These are phyloP conservation scores for Pharus latifolius DNA, from an alignment of 176 grass and related monocot genomes.

Conservation along the genomic window DNA sequence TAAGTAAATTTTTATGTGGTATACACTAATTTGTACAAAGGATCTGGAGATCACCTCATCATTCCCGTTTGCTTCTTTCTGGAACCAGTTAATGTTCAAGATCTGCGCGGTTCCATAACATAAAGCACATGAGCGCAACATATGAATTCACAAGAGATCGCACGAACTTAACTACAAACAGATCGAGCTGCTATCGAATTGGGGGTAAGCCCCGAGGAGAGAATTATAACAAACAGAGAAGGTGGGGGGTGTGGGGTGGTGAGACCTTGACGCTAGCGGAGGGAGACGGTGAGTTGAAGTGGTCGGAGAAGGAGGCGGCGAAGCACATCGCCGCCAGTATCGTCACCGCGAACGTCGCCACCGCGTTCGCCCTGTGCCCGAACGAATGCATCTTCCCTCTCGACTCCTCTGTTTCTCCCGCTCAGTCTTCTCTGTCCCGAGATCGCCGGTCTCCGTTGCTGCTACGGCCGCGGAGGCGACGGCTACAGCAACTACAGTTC, in stretches of 20 bases:
- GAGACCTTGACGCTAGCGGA: slow-evolving; percentile 76
- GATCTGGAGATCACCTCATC: slow-evolving; percentile 55
- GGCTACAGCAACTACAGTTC: slow-evolving; percentile 29
- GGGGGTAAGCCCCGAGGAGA: too few relatives aligned
- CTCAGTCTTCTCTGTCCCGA: not conserved
- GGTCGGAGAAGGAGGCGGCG: slow-evolving; percentile 86
- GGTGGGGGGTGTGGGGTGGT: not conserved
- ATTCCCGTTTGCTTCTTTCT: slow-evolving; percentile 89
- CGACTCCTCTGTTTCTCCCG: not conserved
- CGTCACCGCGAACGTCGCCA: slow-evolving; percentile 76
- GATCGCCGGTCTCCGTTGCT: not conserved
- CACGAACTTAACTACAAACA: not conserved
- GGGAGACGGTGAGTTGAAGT: slow-evolving; percentile 60
- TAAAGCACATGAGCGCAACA: not conserved
- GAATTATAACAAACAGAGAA: not conserved
- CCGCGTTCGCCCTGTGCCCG: slow-evolving; percentile 78
- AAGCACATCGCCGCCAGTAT: slow-evolving; percentile 90
- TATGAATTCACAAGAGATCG: not conserved
- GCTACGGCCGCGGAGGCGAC: slow-evolving; percentile 26
- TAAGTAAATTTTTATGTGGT: not conserved
- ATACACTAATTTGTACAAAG: not conserved
- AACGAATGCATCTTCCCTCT: slow-evolving; percentile 85
- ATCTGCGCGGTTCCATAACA: slow-evolving; percentile 30
- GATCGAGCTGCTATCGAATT: slow-evolving; percentile 1
- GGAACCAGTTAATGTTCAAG: slow-evolving; percentile 97